These are phyloP conservation scores for Tolypocladium pustulatum DNA, from an alignment of 2,329 filamentous ascomycete genomes.

Conservation along the genomic window DNA sequence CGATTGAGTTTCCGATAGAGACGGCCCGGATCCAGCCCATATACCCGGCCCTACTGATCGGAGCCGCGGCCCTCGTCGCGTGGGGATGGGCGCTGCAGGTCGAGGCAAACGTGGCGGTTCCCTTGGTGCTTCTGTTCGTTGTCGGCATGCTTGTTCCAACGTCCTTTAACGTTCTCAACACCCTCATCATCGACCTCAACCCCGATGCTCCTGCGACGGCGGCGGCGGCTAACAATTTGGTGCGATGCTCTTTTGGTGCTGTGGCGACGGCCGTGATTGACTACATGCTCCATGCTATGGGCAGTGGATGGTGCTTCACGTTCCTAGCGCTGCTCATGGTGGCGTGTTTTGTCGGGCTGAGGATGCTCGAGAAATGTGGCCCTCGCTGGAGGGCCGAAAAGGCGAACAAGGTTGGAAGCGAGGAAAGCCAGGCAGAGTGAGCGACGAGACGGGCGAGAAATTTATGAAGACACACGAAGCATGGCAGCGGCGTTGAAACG, in stretches of 20 bases:
- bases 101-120: conserved; percentile 40
- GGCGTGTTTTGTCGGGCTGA: conserved; percentile 36
- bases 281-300: conserved; percentile 45
- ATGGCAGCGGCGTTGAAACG: conserved; percentile 7
- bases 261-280: conserved; percentile 48
- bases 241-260: conserved; percentile 51
- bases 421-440: conserved; percentile 1
- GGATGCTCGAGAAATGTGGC: conserved; percentile 36
- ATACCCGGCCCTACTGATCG: conserved; percentile 42
- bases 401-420: conserved; percentile 16
- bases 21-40: conserved; percentile 42
- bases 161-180: conserved; percentile 53
- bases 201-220: conserved; percentile 50
- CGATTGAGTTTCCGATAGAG: conserved; percentile 44
- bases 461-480: not conserved
- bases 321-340: conserved; percentile 43
- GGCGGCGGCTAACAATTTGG: conserved; percentile 53
- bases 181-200: conserved; percentile 53
- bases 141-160: conserved; percentile 49
- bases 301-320: conserved; percentile 52
- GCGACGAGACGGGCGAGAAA: not conserved
- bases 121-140: conserved; percentile 45
- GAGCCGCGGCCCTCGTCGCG: conserved; percentile 39
- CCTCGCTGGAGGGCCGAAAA: conserved; percentile 41
- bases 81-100: conserved; percentile 48